Base-by-base conservation (phyloP, 495 filamentous ascomycete species). In the Trichoderma erinaceum region DNA sequence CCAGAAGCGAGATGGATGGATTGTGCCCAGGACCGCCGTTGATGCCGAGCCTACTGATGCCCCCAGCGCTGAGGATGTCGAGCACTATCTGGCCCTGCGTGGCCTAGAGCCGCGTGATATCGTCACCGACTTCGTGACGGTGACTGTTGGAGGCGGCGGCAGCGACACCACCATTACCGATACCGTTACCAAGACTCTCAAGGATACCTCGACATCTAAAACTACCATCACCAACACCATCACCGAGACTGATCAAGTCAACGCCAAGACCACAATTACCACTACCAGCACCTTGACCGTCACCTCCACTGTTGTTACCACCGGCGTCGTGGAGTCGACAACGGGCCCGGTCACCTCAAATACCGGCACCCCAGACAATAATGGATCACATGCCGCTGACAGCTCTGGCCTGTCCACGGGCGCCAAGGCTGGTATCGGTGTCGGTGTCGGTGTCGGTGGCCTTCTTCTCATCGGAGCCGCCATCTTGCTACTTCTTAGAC, bases 191-290 rank as follows among this genome's bases (percentile, higher is more conserved):
- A 35, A 44, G 41, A 68, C 67, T 0, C 38, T 58, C 41, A 50
- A 23, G 4, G 10, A 44, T 11, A 68, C 56, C 41, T 23, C 67
- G 4, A 68, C 67, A 11, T 64, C 58, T 1, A 18, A 25, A 50
- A 68, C 52, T 15, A 72, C 75, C 1, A 48, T 67, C 0, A 68
- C 66, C 18, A 71, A 74, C 1, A 58, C 66, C 1, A 74, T 74
- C 23, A 67, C 75, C 2, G 70, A 80, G 44, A 71, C 71, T 3
- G 69, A 81, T 29, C 69, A 81, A 21, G 66, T 81, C 65, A 75
- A 81, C 50, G 70, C 80, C 44, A 79, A 77, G 66, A 72, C 75
- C 13, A 61, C 66, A 58, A 68, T 41, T 52, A 68, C 73, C 21
- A 63, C 58, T 0, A 74, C 70, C 1, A 80, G 76, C 74, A 73